These are phyloP conservation scores for Coccomyxa sp. DNA, from an alignment of 139 green algal genomes.

Conservation along the genomic window DNA sequence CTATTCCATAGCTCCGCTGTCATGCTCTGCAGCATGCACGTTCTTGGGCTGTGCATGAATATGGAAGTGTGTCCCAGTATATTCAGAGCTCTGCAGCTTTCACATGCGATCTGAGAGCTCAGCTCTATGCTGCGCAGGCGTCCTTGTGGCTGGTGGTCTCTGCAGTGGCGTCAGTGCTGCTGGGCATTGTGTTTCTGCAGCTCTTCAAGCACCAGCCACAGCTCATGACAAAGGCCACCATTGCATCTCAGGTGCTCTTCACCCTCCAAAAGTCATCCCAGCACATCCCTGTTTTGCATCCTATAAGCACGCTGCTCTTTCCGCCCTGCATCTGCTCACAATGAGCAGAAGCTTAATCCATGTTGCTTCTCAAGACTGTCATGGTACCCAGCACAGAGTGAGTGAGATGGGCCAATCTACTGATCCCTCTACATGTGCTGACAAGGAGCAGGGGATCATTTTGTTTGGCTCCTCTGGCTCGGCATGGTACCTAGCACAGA, in stretches of 20 bases:
- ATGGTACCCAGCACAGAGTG: neutral
- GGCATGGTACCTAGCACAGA: neutral
- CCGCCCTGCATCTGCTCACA: neutral
- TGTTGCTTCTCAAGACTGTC: neutral
- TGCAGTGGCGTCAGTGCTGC: slow-evolving; percentile 4
- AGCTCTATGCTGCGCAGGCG: slow-evolving; percentile 2
- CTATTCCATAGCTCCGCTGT: neutral
- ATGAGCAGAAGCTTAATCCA: neutral
- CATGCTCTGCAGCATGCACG: neutral
- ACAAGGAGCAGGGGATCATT: neutral
- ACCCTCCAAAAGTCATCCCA: neutral
- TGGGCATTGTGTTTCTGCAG: slow-evolving; percentile 35
- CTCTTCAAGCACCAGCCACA: slow-evolving; percentile 26
- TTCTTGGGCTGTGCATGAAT: neutral
- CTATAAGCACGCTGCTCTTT: too few relatives aligned
- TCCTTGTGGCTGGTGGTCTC: slow-evolving; percentile 30
- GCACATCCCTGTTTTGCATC: neutral
- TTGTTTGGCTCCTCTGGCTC: too few relatives aligned
- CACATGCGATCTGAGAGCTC: too few relatives aligned
- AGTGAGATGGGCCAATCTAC: neutral
- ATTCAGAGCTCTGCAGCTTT: too few relatives aligned
- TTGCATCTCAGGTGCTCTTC: neutral
- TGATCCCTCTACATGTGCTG: neutral
- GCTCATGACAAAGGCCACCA: slow-evolving; percentile 19
- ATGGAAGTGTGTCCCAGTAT: too few relatives aligned